Evolutionary conservation across 2,329 filamentous ascomycete genomes (phyloP), one percentile per base, ranked within the genome.

Genomic region (Scorias spongiosa): DNA sequence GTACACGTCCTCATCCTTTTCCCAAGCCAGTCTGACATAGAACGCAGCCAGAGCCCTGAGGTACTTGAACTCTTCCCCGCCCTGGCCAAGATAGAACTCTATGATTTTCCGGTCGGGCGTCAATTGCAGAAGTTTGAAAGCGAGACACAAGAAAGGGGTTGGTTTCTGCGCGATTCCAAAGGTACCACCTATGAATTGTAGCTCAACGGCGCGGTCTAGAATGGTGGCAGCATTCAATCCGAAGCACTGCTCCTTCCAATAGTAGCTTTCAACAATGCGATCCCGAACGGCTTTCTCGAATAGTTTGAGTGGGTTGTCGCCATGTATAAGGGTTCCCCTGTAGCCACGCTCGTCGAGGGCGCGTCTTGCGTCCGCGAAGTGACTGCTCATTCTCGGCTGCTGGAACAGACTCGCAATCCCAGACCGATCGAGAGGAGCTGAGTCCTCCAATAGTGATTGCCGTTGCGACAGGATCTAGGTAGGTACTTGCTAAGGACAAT

Each of bases 191-290:
- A 98, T 75, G 63, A 82, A 91, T 41, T 69, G 74, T 40, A 98
- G 75, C 54, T 89, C 82, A 20, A 86, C 83, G 0, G 93, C 88
- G 51, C 91, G 84, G 66, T 95, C 85, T 55, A 94, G 81, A 5
- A 98, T 63, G 0, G 77, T 81, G 1, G 78, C 78, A 2, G 76
- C 75, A 67, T 96, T 98, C 51, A 98, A 73, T 37, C 84, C 91
- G 65, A 96, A 98, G 63, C 91, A 95, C 67, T 95, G 88, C 66
- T 96, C 91, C 65, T 95, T 95, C 83, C 87, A 98, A 69, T 94
- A 98, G 67, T 94, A 93, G 43, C 80, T 85, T 59, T 94, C 87
- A 53, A 88, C 79, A 63, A 98, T 95, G 59, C 91, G 87, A 66
- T 98, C 91, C 59, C 84, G 84, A 51, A 95, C 86, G 36, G 87